Evolutionary conservation across 345 rosid genomes (phyloP), one percentile per base, ranked within the genome.

Genomic region (Noccaea caerulescens): DNA sequence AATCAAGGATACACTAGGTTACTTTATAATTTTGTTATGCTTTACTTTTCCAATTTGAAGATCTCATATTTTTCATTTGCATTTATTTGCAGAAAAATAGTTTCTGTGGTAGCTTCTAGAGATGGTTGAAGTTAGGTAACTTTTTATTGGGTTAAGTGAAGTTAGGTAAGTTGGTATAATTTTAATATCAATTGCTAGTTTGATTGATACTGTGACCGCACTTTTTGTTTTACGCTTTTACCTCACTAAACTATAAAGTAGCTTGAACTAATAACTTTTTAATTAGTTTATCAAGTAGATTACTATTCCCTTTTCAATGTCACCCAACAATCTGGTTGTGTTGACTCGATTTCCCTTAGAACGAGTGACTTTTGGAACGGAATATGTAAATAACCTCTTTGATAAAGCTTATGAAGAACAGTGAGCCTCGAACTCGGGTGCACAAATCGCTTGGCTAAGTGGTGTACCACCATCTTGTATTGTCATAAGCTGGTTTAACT

Each of bases 211-310:
- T 27, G 51, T n/a, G 23, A 41, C 25, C 53, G 23, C 39, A 44
- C 49, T 42, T 4, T 42, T 59, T 62, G 47, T 45, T 13, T n/a
- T 3, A 61, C 41, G n/a, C 66, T 61, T 62, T 45, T 14, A 62
- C 66, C 66, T 13, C 13, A 13, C 27, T 32, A 62, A 3, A 42
- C n/a, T 11, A 38, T 38, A 45, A 62, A 14, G 11, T 10, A 11
- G 4, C n/a, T 16, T 10, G 33, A 30, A 13, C 25, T 37, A 50
- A n/a, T 66, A 14, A 2, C n/a, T 3, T 58, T 59, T 20, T 20
- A 12, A 60, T 25, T 25, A 42, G 37, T 8, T 42, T 41, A 42
- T 60, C 38, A 44, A 32, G 32, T 62, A 45, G 30, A 44, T 62
- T 10, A 45, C 27, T 30, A 10, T 18, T 34, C 14, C 30, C 13